Evolutionary conservation across 1,284 basidiomycete genomes (phyloP), one percentile per base, ranked within the genome.

Genomic region (Cutaneotrichosporon cyanovorans): DNA sequence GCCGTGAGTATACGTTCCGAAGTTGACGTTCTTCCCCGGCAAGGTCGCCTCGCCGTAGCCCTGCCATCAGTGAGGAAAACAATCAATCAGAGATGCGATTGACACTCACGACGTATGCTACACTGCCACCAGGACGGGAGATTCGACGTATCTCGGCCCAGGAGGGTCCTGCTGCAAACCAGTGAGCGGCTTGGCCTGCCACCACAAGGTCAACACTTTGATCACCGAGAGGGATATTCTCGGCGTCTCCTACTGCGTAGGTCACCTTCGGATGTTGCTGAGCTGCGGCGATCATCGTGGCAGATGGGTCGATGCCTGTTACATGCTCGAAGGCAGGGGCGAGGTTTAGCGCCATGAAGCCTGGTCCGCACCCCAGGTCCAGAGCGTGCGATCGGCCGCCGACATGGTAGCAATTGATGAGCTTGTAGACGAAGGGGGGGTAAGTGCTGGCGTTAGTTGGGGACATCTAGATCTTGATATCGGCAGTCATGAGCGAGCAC

Each of bases 291-390:
- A 91, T 73, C 89, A 92, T 92, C 25, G 77, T 77, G 15, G 69
- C 59, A 31, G 81, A 81, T 0, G 87, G 86, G 58, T 92, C 89
- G 14, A 84, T 68, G 0, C 83, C 88, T 9, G 82, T 69, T 32
- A 88, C 75, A 14, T 73, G 71, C 16, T 72, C 71, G 70, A 92
- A 91, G 0, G 48, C 51, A 1, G 62, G 73, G 0, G 74, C 73
- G 14, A 88, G 74, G 37, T 78, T 76, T 8, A 75, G 62, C 0
- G 84, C 86, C 37, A 83, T 53, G 47, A 66, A 66, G 25, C 62
- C 86, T 7, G 86, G 87, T 25, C 87, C 87, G 68, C 87, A 90
- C 2, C 87, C 87, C 1, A 90, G 65, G 60, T 90, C 87, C 0
- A 87, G 73, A 0, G 66, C 68, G 5, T 59, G 51, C 53, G 37